Evolutionary conservation across 768 basidiomycete genomes (phyloP).

Genomic region (Fomitopsis pulvina): DNA sequence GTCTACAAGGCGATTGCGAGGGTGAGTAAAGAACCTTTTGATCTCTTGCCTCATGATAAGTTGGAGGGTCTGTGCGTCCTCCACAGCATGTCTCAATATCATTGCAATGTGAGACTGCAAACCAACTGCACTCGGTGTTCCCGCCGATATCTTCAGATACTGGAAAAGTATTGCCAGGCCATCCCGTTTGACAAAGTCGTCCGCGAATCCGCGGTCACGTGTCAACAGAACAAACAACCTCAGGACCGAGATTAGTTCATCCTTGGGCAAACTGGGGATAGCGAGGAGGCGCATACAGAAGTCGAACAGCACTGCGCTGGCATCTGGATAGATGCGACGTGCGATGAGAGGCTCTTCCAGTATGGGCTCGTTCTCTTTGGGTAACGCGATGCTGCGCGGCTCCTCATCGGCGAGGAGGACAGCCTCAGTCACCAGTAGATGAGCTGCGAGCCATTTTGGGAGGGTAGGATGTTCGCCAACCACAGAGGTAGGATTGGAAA

Average conservation of each 20-base stretch:
- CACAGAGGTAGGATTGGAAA: slow-evolving; percentile 45
- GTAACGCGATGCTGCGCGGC: slow-evolving; percentile 55
- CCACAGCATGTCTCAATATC: slow-evolving; percentile 88
- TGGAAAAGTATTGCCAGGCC: slow-evolving; percentile 62
- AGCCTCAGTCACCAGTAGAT: slow-evolving; percentile 81
- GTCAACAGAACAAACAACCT: slow-evolving; percentile 84
- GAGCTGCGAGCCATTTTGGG: slow-evolving; percentile 85
- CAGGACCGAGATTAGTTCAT: slow-evolving; percentile 77
- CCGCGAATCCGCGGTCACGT: slow-evolving; percentile 56
- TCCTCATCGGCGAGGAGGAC: slow-evolving; percentile 73
- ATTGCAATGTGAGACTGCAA: slow-evolving; percentile 81
- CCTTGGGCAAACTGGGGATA: slow-evolving; percentile 57
- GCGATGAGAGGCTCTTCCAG: slow-evolving; percentile 40
- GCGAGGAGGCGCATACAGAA: slow-evolving; percentile 69
- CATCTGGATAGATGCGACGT: slow-evolving; percentile 58
- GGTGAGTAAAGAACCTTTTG: slow-evolving; percentile 70
- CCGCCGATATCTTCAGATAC: slow-evolving; percentile 51
- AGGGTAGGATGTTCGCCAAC: slow-evolving; percentile 47
- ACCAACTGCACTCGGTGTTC: slow-evolving; percentile 42
- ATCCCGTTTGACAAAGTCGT: slow-evolving; percentile 59
- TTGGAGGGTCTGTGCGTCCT: slow-evolving; percentile 60
- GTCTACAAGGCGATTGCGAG: slow-evolving; percentile 65
- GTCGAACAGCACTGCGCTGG: slow-evolving; percentile 64
- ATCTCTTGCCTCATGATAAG: slow-evolving; percentile 79
- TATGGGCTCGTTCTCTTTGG: slow-evolving; percentile 66